Evolutionary conservation across 352 stramenopile genomes (phyloP), one percentile per base, ranked within the genome.

Genomic region (Phytophthora colocasiae): DNA sequence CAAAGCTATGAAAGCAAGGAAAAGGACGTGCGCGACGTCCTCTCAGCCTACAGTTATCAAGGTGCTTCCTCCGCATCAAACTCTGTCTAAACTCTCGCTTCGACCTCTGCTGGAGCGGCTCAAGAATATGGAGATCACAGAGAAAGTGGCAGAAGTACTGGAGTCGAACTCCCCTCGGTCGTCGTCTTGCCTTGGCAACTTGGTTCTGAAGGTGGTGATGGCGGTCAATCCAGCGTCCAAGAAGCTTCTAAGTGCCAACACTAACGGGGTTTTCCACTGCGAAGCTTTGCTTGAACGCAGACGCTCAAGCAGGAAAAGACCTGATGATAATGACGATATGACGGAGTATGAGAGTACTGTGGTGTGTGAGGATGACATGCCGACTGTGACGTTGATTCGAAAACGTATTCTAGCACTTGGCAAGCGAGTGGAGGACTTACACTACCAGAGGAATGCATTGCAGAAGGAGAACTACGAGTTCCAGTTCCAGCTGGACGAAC

Each of bases 401-500:
- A 81, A 83, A 47, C 78, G 77, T 1, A 85, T 91, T 38, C 66
- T 91, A 27, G 75, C 82, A 8, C 69, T 91, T 6, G 82, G 82
- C 0, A 88, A 91, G 50, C 76, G 80, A 15, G 72, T 93, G 2
- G 82, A 91, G 19, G 80, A 91, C 31, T 53, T 93, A 27, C 82
- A 90, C 38, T 91, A 81, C 57, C 84, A 91, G 60, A 77, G 84
- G 1, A 93, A 88, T 34, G 61, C 79, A 22, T 66, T 93, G 17
- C 84, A 93, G 43, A 87, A 90, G 49, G 82, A 93, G 22, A 91
- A 89, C 52, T 90, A 91, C 54, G 82, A 88, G 26, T 77, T 91
- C 10, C 84, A 93, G 55, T 84, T 78, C 48, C 74, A 89, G 48
- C 41, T 93, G 0, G 80, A 93, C 51, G 69, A 89, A 31, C 83